phyloP scores from a whole-genome alignment of 2,329 filamentous ascomycete genomes.

The Daldinia sp. region DNA sequence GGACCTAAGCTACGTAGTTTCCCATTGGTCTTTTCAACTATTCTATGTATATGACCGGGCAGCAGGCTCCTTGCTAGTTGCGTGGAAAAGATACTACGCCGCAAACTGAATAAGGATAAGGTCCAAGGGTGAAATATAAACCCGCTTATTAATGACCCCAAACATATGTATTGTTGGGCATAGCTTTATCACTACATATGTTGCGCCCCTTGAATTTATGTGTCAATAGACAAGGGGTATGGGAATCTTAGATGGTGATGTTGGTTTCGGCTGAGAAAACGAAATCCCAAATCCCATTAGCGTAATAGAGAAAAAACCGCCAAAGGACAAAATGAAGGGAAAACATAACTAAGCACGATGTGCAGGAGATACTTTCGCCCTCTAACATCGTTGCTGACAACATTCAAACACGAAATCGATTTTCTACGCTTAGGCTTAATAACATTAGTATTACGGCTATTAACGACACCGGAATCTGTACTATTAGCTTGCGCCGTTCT shows the following conservation, averaged over 20 bases:
- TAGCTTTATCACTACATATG: not conserved
- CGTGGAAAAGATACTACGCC: not conserved
- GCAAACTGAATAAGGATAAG: not conserved
- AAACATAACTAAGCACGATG: not conserved
- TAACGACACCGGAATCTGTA: not conserved
- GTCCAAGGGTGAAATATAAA: conserved; percentile 20
- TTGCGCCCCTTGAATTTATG: conserved; percentile 6
- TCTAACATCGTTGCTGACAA: not conserved
- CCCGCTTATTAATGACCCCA: conserved; percentile 14
- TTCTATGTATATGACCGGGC: not conserved
- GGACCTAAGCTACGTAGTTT: conserved; percentile 1
- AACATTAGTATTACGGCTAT: not conserved
- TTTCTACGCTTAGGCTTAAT: not conserved
- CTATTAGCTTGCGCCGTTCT: conserved; percentile 49
- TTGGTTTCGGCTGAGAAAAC: not conserved
- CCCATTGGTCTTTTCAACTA: conserved; percentile 1
- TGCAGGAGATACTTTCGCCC: conserved; percentile 9
- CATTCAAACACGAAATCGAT: not conserved
- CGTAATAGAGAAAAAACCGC: not conserved
- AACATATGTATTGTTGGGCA: not conserved
- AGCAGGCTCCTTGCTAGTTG: not conserved
- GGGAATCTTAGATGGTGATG: not conserved
- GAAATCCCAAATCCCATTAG: conserved; percentile 1
- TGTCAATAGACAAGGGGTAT: conserved; percentile 6
- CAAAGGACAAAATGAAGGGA: not conserved